A percentile compares a stretch with the other conserved stretches of the same genome.
Conservation (phyloP, 805 yeast species). For the Kurtzmaniella fragi region DNA sequence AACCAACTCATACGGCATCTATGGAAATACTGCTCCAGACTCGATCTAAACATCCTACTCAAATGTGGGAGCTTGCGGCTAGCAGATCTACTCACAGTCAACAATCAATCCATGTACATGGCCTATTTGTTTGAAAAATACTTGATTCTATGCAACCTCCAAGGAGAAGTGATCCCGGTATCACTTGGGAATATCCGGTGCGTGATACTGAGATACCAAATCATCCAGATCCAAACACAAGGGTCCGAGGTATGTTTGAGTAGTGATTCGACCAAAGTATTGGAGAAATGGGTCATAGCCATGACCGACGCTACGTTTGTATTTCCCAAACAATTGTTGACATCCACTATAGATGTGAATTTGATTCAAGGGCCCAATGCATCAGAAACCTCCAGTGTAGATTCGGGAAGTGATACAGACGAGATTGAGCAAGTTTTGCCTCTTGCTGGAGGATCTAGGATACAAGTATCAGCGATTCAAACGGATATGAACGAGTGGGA, state of each 20-base stretch:
- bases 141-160: slow-evolving; percentile 19
- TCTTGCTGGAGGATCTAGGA: background rate
- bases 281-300: slow-evolving; percentile 43
- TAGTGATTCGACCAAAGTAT: slow-evolving; percentile 23
- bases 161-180: slow-evolving; percentile 6
- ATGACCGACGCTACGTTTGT: slow-evolving; percentile 25
- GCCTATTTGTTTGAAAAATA: slow-evolving; percentile 29
- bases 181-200: slow-evolving; percentile 7
- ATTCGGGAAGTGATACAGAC: background rate
- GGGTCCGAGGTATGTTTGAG: slow-evolving; percentile 16
- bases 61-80: slow-evolving; percentile 31
- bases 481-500: slow-evolving; percentile 3
- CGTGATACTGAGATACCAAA: slow-evolving; percentile 15
- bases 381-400: background rate
- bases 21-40: slow-evolving; percentile 15
- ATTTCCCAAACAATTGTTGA: slow-evolving; percentile 31
- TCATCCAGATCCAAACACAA: slow-evolving; percentile 13
- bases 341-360: slow-evolving; percentile 23
- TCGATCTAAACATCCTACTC: slow-evolving; percentile 21
- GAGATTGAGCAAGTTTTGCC: background rate
- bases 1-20: slow-evolving; percentile 24
- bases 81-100: slow-evolving; percentile 28
- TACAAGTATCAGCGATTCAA: background rate
- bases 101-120: slow-evolving; percentile 12
- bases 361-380: background rate